phyloP scores from a whole-genome alignment of 345 rosid species.

The Orychophragmus violaceus region DNA sequence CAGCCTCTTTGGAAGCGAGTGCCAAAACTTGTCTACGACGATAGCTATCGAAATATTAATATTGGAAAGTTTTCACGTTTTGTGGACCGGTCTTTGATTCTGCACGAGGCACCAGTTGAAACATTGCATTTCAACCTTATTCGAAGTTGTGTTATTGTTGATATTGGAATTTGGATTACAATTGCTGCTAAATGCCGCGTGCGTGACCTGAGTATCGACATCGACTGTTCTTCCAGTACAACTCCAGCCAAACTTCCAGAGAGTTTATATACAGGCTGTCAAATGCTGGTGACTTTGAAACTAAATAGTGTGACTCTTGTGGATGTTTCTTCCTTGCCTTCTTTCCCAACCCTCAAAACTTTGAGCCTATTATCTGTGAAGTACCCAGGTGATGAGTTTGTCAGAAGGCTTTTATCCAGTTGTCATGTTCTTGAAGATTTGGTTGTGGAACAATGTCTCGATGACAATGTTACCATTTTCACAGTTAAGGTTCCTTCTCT shows the following conservation, averaged over 20 bases:
- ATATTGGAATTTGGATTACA: not conserved
- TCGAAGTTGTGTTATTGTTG: not conserved
- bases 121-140: conserved; percentile 4
- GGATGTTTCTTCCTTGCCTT: not conserved
- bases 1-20: conserved; percentile 5
- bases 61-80: not conserved
- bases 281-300: conserved; percentile 7
- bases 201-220: not conserved
- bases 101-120: not conserved
- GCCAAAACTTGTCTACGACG: not conserved
- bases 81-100: not conserved
- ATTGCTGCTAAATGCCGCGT: not conserved
- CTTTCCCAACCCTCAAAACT: not conserved
- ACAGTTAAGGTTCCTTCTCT: not conserved
- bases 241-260: not conserved
- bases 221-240: not conserved
- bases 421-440: conserved; percentile 20
- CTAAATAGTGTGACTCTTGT: not conserved
- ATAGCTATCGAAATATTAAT: not conserved
- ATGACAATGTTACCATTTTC: not conserved
- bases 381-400: not conserved
- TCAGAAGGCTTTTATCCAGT: not conserved
- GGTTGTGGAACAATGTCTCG: not conserved
- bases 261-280: not conserved
- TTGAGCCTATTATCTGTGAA: not conserved